These are phyloP conservation scores for Angophora floribunda DNA, from an alignment of 345 rosid species.

Conservation along the genomic window DNA sequence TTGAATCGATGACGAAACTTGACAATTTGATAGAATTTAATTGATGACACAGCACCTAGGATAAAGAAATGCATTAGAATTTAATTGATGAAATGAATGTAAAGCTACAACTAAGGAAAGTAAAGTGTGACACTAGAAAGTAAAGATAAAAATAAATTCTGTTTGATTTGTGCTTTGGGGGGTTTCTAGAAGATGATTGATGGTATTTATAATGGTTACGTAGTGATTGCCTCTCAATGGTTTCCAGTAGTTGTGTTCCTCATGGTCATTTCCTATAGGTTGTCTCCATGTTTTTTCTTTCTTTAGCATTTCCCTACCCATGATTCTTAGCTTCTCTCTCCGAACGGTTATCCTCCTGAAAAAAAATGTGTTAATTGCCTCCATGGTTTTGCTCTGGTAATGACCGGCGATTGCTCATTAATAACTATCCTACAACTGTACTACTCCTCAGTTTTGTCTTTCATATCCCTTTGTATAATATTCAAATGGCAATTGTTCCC, in stretches of 20 bases:
- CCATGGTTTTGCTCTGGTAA: background rate
- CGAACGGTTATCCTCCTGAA: background rate
- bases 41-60: accelerated
- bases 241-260: background rate
- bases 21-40: background rate
- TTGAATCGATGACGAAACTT: too few species aligned
- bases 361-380: background rate
- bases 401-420: background rate
- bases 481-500: background rate
- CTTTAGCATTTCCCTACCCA: background rate
- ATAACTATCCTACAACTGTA: background rate
- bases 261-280: background rate
- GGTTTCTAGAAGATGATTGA: background rate
- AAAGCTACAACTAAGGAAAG: background rate
- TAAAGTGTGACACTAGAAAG: background rate
- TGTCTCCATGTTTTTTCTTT: background rate
- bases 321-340: background rate
- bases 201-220: too few species aligned
- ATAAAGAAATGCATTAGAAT: accelerated
- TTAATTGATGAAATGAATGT: background rate
- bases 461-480: too few species aligned
- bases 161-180: background rate
- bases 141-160: background rate
- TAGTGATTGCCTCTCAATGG: background rate
- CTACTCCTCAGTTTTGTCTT: background rate